Evolutionary conservation across 2,329 filamentous ascomycete species (phyloP), one percentile per base, ranked within the genome.

Genomic region (Botryotinia narcissicola): DNA sequence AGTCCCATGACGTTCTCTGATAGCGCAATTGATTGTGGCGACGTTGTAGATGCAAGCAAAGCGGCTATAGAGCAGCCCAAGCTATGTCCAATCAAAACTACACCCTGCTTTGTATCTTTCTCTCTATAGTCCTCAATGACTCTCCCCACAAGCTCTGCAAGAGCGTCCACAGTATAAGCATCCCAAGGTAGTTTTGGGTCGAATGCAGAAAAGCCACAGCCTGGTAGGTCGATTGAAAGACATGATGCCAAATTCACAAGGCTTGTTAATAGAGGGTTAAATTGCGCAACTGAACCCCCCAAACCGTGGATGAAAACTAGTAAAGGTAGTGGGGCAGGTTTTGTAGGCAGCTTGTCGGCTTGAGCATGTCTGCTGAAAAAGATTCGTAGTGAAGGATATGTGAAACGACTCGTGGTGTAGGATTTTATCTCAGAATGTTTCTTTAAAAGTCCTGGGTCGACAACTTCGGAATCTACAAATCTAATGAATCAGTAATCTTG

Each of bases 291-390:
- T 0, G 93, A 97, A 67, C 96, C 96, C n/a, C 95, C 96, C 16
- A 98, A 87, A 1, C 96, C 96, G 80, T 98, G 96, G 73, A 98
- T 86, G 80, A 97, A 97, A 61, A 98, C 94, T 5, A 98, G 84
- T 16, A 99, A 84, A 1, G 96, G 96, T 18, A 98, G 83, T 0
- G 93, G 91, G 0, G 88, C 87, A 1, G 93, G 93, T 75, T 90
- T 86, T 60, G 85, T 87, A 4, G 93, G 94, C 6, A 98, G 86
- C 81, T 96, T 93, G 74, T 91, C 88, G n/a, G 91, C 90, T 80
- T 98, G 94, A 32, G 90, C 88, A 82, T 98, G 96, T 72, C 89
- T 89, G 73, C 92, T 89, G 83, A 92, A 95, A 82, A 98, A 98
- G 61, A 95, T 90, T 73, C 95, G 90, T 75, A 98, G 87, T 46